phyloP scores from a whole-genome alignment of 768 basidiomycete species.

The Candolleomyces efflorescens region DNA sequence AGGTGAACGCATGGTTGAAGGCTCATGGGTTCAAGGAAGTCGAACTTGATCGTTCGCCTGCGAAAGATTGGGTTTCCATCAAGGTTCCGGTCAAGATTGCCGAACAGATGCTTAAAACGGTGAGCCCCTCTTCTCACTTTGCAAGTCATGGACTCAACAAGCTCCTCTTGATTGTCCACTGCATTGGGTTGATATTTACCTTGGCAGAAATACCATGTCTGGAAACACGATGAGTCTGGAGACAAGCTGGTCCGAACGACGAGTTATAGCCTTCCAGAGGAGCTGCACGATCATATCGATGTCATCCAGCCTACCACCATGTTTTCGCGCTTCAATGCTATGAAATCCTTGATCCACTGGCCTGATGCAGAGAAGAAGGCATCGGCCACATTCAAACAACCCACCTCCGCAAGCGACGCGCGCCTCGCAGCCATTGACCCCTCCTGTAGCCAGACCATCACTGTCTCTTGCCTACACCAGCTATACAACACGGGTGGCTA shows the following conservation, averaged over 20 bases:
- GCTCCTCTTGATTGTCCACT: no score
- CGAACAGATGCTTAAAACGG: slow-evolving; percentile 70
- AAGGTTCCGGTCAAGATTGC: slow-evolving; percentile 54
- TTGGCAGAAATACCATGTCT: slow-evolving; percentile 57
- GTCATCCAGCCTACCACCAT: slow-evolving; percentile 71
- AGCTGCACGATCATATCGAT: slow-evolving; percentile 58
- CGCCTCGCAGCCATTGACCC: slow-evolving; percentile 10
- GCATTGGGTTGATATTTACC: no score
- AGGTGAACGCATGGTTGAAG: slow-evolving; percentile 60
- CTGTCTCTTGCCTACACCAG: slow-evolving; percentile 48
- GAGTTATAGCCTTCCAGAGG: slow-evolving; percentile 59
- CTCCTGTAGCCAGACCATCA: slow-evolving; percentile 44
- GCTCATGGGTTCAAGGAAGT: slow-evolving; percentile 48
- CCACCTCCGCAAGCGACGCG: slow-evolving; percentile 13
- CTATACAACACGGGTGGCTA: slow-evolving; percentile 52
- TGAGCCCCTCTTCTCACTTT: slow-evolving; percentile 23
- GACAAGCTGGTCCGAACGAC: slow-evolving; percentile 62
- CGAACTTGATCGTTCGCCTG: slow-evolving; percentile 51
- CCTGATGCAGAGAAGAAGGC: slow-evolving; percentile 5
- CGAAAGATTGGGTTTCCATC: slow-evolving; percentile 66
- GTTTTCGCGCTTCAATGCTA: slow-evolving; percentile 45
- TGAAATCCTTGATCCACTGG: slow-evolving; percentile 34
- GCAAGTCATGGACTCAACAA: neutral
- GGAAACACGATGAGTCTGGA: slow-evolving; percentile 49
- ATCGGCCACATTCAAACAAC: neutral